These are phyloP conservation scores for Hypoxylon rubiginosum DNA, from an alignment of 2,329 filamentous ascomycete genomes.

Conservation along the genomic window DNA sequence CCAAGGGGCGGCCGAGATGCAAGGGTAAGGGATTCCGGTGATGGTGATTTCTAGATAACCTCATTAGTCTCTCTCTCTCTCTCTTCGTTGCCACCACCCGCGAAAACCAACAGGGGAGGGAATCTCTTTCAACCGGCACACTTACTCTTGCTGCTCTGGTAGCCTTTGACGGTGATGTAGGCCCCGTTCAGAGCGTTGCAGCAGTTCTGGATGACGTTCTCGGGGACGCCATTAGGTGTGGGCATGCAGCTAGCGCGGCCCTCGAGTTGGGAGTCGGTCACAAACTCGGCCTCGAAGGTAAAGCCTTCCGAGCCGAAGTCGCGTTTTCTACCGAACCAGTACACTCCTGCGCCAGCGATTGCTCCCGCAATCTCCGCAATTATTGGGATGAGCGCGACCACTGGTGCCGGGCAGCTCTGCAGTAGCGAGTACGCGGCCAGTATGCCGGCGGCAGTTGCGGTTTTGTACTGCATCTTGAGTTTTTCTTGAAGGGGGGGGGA, in stretches of 20 bases:
- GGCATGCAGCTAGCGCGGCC: conserved; percentile 1
- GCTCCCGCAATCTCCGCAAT: not conserved
- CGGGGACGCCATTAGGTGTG: not conserved
- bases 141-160: not conserved
- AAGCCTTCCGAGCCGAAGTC: not conserved
- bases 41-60: not conserved
- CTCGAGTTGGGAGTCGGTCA: not conserved
- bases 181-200: not conserved
- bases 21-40: conserved; percentile 2
- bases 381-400: not conserved
- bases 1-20: conserved; percentile 2
- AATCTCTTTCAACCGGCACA: not conserved
- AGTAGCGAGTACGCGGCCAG: not conserved
- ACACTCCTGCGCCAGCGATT: not conserved
- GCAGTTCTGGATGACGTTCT: conserved; percentile 1
- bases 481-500: not conserved
- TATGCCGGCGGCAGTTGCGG: not conserved
- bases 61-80: not conserved
- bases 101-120: no score
- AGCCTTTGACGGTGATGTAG: not conserved
- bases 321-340: not conserved
- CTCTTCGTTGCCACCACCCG: not conserved
- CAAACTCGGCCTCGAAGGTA: not conserved
- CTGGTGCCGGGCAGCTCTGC: not conserved
- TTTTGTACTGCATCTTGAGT: not conserved